Conservation (phyloP, 352 stramenopile species). For the Globisporangium viniferum region DNA sequence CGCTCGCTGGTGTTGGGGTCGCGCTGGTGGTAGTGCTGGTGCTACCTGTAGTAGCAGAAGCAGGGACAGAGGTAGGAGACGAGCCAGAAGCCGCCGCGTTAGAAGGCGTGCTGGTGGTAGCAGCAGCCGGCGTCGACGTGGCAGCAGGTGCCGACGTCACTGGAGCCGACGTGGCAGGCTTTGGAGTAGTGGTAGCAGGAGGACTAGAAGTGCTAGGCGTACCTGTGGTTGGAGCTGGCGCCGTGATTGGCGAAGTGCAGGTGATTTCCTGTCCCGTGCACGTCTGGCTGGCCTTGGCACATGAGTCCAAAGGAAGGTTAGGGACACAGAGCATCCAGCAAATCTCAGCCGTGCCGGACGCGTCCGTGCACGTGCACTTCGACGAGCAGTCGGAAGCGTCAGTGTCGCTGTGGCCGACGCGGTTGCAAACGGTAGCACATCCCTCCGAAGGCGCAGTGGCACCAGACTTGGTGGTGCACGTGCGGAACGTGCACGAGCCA, state of each 20-base stretch:
- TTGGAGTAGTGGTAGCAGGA: neutral
- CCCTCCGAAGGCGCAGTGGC: constrained; percentile 26
- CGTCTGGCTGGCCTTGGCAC: constrained; percentile 5
- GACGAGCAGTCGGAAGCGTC: constrained; percentile 32
- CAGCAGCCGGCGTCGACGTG: neutral
- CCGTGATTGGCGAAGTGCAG: constrained; percentile 5
- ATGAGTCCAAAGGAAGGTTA: constrained; percentile 4
- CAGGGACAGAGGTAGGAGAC: neutral
- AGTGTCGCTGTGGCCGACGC: constrained; percentile 19
- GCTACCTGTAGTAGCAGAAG: neutral
- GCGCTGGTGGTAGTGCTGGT: constrained; percentile 1
- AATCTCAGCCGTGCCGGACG: constrained; percentile 17
- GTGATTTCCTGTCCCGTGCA: constrained; percentile 39
- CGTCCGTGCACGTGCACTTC: constrained; percentile 42
- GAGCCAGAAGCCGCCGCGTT: neutral
- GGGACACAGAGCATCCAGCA: constrained; percentile 58
- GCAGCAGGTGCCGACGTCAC: neutral
- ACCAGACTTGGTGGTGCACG: constrained; percentile 33
- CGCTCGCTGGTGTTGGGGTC: constrained; percentile 3
- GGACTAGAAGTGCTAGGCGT: neutral
- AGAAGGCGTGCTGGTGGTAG: neutral
- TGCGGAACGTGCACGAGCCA: constrained; percentile 29
- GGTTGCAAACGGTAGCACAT: constrained; percentile 34
- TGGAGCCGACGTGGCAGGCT: neutral
- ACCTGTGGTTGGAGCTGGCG: constrained; percentile 3